Conservation (phyloP, 2,329 filamentous ascomycete species). For the Phialocephala sp. region DNA sequence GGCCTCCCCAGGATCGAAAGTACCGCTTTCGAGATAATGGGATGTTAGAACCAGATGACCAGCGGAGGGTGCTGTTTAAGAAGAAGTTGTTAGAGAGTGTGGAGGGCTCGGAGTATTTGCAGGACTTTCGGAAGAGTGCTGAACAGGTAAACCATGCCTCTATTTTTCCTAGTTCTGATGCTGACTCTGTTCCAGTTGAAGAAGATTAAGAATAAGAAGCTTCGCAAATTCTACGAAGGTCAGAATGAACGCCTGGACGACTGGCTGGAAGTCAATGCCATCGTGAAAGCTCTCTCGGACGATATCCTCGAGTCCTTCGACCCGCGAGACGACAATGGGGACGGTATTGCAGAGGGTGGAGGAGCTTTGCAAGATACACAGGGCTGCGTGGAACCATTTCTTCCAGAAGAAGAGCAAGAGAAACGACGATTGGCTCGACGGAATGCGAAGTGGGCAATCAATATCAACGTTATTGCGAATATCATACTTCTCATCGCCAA, state of each 20-base stretch:
- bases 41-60: conserved; percentile 33
- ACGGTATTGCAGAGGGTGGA: conserved; percentile 58
- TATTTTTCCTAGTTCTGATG: neutral
- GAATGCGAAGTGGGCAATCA: conserved; percentile 61
- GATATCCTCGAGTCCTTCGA: conserved; percentile 66
- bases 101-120: conserved; percentile 22
- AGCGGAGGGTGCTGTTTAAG: conserved; percentile 35
- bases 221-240: conserved; percentile 58
- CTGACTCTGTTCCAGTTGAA: conserved; percentile 48
- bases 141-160: conserved; percentile 23
- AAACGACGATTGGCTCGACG: conserved; percentile 52
- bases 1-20: conserved; percentile 30
- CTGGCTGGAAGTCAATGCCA: conserved; percentile 63
- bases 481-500: conserved; percentile 60
- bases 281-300: conserved; percentile 60
- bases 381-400: conserved; percentile 58
- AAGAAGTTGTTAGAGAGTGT: conserved; percentile 31
- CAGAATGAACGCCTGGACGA: conserved; percentile 61
- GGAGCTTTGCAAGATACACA: conserved; percentile 55
- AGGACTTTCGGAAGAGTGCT: conserved; percentile 32
- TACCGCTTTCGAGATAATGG: conserved; percentile 34
- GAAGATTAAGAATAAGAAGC: conserved; percentile 55
- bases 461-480: conserved; percentile 63
- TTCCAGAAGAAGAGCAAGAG: conserved; percentile 60
- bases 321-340: conserved; percentile 58